phyloP scores from a whole-genome alignment of 164 flowering plant species.

The Dillenia turbinata region DNA sequence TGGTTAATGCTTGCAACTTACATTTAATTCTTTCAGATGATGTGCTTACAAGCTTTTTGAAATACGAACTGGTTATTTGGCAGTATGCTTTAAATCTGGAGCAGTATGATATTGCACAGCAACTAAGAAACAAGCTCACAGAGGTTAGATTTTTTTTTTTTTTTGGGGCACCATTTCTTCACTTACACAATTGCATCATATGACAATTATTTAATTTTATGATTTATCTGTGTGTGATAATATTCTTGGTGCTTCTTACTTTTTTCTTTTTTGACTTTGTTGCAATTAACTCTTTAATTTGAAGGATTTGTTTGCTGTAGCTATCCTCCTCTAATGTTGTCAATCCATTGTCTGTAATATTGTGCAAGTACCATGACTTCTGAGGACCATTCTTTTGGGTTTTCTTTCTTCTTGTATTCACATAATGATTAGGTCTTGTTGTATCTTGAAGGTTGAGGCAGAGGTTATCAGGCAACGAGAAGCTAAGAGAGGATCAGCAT shows the following conservation, averaged over 20 bases:
- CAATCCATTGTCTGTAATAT: not conserved
- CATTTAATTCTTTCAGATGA: not conserved
- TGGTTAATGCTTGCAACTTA: not conserved
- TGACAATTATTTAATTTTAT: too few species aligned
- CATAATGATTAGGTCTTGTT: too few species aligned
- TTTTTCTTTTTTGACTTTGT: not conserved
- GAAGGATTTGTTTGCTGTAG: not conserved
- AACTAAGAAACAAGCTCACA: conserved; percentile 74
- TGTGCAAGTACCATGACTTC: not conserved
- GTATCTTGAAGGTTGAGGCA: conserved; percentile 66
- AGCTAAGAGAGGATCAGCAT: conserved; percentile 55
- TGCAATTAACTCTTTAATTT: too few species aligned
- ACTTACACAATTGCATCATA: too few species aligned
- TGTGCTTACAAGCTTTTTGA: conserved; percentile 4
- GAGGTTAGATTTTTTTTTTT: conserved; percentile 46
- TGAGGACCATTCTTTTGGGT: not conserved
- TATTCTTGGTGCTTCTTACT: not conserved
- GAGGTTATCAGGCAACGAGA: conserved; percentile 62
- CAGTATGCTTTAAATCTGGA: conserved; percentile 91
- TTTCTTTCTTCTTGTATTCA: not conserved
- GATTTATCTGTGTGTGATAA: too few species aligned
- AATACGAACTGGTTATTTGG: conserved; percentile 16
- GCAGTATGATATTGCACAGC: conserved; percentile 83
- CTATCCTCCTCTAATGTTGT: not conserved
- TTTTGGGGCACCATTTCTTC: too few species aligned